Evolutionary conservation across 2,329 filamentous ascomycete genomes (phyloP), one percentile per base, ranked within the genome.

Genomic region (Fusarium poae): DNA sequence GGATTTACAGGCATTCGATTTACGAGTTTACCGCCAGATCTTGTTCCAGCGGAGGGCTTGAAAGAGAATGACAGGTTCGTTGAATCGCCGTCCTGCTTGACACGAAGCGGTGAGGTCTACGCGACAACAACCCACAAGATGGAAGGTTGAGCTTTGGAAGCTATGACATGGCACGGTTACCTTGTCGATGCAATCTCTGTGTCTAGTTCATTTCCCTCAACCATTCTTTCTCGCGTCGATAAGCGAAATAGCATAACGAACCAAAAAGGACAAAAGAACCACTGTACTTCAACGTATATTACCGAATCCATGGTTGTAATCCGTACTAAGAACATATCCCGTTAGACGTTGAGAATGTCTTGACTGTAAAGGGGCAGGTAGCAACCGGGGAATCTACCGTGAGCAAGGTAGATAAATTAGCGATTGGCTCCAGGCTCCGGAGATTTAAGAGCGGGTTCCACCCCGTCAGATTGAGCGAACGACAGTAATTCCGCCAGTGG

Each of bases 401-500:
- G 32, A 50, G 23, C 32, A 16, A 42, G 21, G 39, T 16, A 6
- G 5, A 9, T 10, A 4, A 6, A 25, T 13, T 42, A 42, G 15
- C 39, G 39, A 42, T 25, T 25, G 39, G 39, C 8, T 25, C 15
- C 9, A 16, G 39, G 2, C 21, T 23, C 32, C 46, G 23, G 46
- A n/a, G 13, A 50, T 50, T 39, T 39, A 20, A 29, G 6, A 29
- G 30, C 11, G 46, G 32, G 34, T 37, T 27, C 23, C 13, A 32
- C 23, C 18, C 32, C 32, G 32, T 49, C 45, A 21, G 45, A 49
- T 34, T 12, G 30, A 49, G 7, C 15, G 21, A 20, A 39, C 15
- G 21, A 16, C 13, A 25, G 20, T 37, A 50, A 37, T 50, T 50
- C 46, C 46, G 46, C 46, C 46, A 50, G 32, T 50, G 32, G 34